Conservation (phyloP, 208 protist species). For the Herpetomonas samuelpessoai region DNA sequence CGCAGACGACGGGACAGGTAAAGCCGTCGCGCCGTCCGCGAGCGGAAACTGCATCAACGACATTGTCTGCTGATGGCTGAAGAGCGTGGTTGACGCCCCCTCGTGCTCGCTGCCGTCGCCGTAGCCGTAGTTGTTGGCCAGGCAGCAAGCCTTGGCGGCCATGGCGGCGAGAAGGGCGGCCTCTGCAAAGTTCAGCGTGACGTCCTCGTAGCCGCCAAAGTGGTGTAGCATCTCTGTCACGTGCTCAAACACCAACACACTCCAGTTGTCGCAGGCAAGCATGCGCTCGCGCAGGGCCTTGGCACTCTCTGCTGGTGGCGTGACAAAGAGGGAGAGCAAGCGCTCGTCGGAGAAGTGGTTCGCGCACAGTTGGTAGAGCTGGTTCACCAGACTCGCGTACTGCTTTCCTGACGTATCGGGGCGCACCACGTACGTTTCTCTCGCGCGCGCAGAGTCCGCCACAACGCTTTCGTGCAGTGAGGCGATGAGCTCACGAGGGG, state of each 20-base stretch:
- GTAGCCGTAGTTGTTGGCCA: slow-evolving; percentile 3
- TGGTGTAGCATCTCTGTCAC: slow-evolving; percentile 52
- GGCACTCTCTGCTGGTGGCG: not conserved
- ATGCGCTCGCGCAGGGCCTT: not conserved
- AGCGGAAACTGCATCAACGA: slow-evolving; percentile 67
- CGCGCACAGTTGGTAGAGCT: slow-evolving; percentile 61
- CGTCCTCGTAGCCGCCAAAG: slow-evolving; percentile 88
- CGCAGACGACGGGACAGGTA: slow-evolving; percentile 13
- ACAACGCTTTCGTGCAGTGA: slow-evolving; percentile 38
- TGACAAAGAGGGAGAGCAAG: slow-evolving; percentile 30
- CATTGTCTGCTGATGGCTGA: slow-evolving; percentile 37
- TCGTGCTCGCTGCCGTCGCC: not conserved
- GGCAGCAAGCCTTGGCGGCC: slow-evolving; percentile 50
- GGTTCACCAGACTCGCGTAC: slow-evolving; percentile 68
- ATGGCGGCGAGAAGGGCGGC: slow-evolving; percentile 70
- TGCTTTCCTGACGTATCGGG: slow-evolving; percentile 61
- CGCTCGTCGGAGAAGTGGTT: slow-evolving; percentile 69
- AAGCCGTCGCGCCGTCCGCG: slow-evolving; percentile 19
- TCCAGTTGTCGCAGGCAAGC: slow-evolving; percentile 37
- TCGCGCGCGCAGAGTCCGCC: slow-evolving; percentile 22
- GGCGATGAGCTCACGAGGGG: slow-evolving; percentile 34
- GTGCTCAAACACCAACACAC: slow-evolving; percentile 74
- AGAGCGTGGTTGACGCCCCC: slow-evolving; percentile 22
- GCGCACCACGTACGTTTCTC: slow-evolving; percentile 37
- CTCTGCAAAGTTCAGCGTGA: slow-evolving; percentile 75